A percentile compares a stretch with the other conserved stretches of the same genome.
These are phyloP conservation scores for Wickerhamiella azyma DNA, from an alignment of 805 yeast species.

Conservation along the genomic window DNA sequence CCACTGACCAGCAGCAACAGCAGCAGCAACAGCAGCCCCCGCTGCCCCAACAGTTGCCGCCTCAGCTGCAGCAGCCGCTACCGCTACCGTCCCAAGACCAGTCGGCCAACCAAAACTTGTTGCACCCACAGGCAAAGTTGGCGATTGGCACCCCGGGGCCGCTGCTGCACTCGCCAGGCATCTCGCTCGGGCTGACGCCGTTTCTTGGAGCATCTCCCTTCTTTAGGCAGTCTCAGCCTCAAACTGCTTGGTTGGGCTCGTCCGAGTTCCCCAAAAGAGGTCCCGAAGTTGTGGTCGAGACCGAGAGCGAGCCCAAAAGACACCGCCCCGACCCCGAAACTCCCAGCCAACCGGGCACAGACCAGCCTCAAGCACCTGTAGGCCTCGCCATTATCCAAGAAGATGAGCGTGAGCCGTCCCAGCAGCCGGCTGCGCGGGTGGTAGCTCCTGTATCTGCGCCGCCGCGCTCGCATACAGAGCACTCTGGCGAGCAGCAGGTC, in stretches of 20 bases:
- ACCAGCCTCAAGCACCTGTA: background rate
- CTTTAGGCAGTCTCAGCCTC: background rate
- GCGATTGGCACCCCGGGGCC: background rate
- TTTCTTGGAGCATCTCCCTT: background rate
- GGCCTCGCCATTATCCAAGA: too few relatives aligned
- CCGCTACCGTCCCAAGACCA: background rate
- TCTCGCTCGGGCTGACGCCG: conserved; percentile 6
- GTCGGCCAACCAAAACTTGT: too few relatives aligned
- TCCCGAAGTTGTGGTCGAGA: background rate
- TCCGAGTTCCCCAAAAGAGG: background rate
- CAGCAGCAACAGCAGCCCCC: background rate
- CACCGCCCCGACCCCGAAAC: background rate
- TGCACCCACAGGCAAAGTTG: background rate
- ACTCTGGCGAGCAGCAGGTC: background rate
- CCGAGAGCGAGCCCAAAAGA: background rate
- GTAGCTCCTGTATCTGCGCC: too few relatives aligned
- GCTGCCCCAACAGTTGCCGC: background rate
- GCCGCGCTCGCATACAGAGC: background rate
- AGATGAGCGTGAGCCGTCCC: background rate
- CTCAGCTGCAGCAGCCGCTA: background rate
- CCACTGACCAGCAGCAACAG: background rate
- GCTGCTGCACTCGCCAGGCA: background rate
- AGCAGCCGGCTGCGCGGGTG: too few relatives aligned
- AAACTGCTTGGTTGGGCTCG: background rate
- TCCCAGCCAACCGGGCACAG: background rate